These are phyloP conservation scores for Passiflora organensis DNA, from an alignment of 345 rosid species.

Conservation along the genomic window DNA sequence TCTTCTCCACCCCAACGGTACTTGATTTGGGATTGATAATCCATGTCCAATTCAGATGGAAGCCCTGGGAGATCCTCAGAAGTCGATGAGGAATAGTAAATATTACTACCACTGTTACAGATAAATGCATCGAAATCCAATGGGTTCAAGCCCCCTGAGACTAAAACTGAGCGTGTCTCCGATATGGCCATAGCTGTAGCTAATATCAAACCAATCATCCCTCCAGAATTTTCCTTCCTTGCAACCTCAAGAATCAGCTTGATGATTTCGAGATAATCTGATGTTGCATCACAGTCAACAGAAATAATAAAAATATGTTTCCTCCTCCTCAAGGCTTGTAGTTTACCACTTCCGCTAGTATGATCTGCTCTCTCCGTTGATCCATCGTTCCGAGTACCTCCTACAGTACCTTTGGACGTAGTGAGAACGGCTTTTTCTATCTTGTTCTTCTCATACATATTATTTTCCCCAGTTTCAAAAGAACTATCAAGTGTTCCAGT, in stretches of 20 bases:
- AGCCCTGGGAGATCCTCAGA: conserved; percentile 4
- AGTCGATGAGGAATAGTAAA: conserved; percentile 20
- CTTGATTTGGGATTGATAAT: conserved; percentile 18
- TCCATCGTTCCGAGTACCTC: conserved; percentile 16
- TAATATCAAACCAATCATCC: conserved; percentile 13
- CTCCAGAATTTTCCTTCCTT: conserved; percentile 12
- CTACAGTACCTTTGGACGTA: conserved; percentile 18
- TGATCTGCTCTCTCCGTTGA: conserved; percentile 7
- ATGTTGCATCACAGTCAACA: conserved; percentile 12
- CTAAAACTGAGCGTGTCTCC: conserved; percentile 15
- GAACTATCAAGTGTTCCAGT: conserved; percentile 14
- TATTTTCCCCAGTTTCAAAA: conserved; percentile 11
- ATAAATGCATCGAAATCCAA: conserved; percentile 22
- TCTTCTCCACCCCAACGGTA: conserved; percentile 25
- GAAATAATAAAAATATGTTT: conserved; percentile 18
- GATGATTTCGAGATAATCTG: conserved; percentile 15
- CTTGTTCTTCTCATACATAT: conserved; percentile 5
- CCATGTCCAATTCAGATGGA: conserved; percentile 13
- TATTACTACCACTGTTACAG: conserved; percentile 21
- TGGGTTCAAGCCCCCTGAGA: conserved; percentile 14
- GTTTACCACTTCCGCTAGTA: neutral
- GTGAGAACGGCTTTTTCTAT: conserved; percentile 25
- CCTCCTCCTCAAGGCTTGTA: conserved; percentile 14
- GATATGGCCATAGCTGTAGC: conserved; percentile 23
- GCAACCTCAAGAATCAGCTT: conserved; percentile 10